Base-by-base conservation (phyloP, 2,329 filamentous ascomycete genomes). In the Aureobasidium leucospermi region DNA sequence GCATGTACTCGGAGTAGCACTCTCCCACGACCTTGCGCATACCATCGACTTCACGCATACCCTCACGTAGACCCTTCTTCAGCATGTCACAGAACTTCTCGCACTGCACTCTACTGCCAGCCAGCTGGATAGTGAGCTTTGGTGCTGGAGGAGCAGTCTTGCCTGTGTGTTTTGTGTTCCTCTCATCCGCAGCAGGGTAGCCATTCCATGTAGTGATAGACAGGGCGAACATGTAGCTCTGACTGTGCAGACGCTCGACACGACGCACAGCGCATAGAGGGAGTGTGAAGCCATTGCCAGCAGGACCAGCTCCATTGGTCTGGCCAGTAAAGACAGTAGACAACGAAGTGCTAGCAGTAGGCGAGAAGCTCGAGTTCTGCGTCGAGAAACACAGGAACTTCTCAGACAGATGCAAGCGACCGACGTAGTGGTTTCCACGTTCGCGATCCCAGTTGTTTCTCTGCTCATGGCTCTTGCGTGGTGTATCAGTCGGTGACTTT, bases 331-430 rank as follows among this genome's bases (percentile, higher is more conserved):
- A 97, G 60, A 85, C 84, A 48, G 87, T 90, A 19, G 91, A 92
- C 0, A 88, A 86, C 63, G 85, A 86, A 19, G 88, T 85, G 72
- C 86, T 96, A 15, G 93, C 88, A 0, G 87, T 86, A 63, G 85
- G 86, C 43, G 89, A 74, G 74, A 96, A 96, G 76, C 90, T 95
- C 9, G 90, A 89, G 15, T 90, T 86, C 56, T 94, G 90, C 7
- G 94, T 96, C 0, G 92, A 96, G 78, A 99, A 99, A 80, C 92
- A 97, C 67, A 99, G 85, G 75, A 89, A 99, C 67, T 89, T 84
- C 76, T 99, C 93, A 73, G 91, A 96, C 64, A 99, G 79, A 72
- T 99, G 93, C 56, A 99, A 83, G 74, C 92, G 92, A 53, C 94
- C 94, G 28, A 87, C 86, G 77, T 99, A 97, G 71, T 92, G 89